phyloP scores from a whole-genome alignment of 768 basidiomycete genomes.

The Lanmaoa rubissima region DNA sequence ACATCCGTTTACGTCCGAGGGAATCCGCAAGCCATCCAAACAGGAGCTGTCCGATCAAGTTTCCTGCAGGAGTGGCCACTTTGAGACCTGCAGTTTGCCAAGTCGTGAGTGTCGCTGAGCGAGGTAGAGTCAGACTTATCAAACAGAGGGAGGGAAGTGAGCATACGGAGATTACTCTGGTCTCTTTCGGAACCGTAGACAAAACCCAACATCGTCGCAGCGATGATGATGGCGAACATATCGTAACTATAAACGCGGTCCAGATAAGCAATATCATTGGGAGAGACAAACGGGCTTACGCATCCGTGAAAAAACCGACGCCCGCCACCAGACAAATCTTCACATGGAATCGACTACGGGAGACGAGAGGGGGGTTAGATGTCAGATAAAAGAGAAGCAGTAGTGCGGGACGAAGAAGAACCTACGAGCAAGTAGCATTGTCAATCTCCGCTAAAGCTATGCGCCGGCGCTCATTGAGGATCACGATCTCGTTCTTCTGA shows the following conservation, averaged over 20 bases:
- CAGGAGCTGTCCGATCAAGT: slow-evolving; percentile 65
- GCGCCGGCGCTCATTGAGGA: slow-evolving; percentile 1
- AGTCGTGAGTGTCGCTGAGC: slow-evolving; percentile 8
- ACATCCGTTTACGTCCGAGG: slow-evolving; percentile 75
- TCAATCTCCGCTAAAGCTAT: slow-evolving; percentile 1
- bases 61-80: slow-evolving; percentile 73
- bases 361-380: slow-evolving; percentile 34
- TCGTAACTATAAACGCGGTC: slow-evolving; percentile 45
- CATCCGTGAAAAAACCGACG: slow-evolving; percentile 87
- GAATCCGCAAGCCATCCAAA: slow-evolving; percentile 78
- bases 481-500: background rate
- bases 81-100: slow-evolving; percentile 73
- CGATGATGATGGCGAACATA: slow-evolving; percentile 86
- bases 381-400: background rate
- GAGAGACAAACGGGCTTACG: slow-evolving; percentile 37
- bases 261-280: background rate
- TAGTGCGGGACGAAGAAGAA: background rate
- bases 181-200: slow-evolving; percentile 47
- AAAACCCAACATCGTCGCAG: slow-evolving; percentile 75
- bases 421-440: background rate
- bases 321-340: slow-evolving; percentile 67
- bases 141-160: background rate
- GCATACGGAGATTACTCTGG: background rate
- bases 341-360: slow-evolving; percentile 70
- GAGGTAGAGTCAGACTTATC: too few species aligned